phyloP scores from a whole-genome alignment of 176 grass and related monocot genomes.

The Oryza rufipogon region DNA sequence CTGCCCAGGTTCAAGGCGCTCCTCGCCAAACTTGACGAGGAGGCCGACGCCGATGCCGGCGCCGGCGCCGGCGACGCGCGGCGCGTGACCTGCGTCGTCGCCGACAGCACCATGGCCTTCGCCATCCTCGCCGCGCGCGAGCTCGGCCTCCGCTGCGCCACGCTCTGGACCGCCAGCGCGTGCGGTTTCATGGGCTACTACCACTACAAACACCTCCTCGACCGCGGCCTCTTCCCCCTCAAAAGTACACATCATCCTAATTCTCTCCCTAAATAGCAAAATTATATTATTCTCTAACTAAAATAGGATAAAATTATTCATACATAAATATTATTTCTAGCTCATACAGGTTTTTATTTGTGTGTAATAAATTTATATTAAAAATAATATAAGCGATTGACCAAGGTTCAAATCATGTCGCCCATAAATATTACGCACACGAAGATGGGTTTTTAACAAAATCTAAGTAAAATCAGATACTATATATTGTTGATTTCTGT shows the following conservation, averaged over 20 bases:
- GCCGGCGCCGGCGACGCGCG: background rate
- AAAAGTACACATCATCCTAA: background rate
- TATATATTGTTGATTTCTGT: too few species aligned
- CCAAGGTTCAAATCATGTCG: too few species aligned
- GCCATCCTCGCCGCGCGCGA: constrained; percentile 40
- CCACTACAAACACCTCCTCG: constrained; percentile 48
- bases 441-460: too few species aligned
- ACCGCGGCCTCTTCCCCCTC: constrained; percentile 50
- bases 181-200: constrained; percentile 49
- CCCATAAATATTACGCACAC: too few species aligned
- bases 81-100: constrained; percentile 39
- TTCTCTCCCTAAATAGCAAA: background rate
- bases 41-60: background rate
- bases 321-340: too few species aligned
- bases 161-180: constrained; percentile 48
- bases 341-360: too few species aligned
- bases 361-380: too few species aligned
- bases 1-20: constrained; percentile 45
- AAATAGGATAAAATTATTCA: too few species aligned
- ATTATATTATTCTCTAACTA: too few species aligned
- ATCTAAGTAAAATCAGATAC: too few species aligned
- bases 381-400: too few species aligned
- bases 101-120: constrained; percentile 54
- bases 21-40: constrained; percentile 13
- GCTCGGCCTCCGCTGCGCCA: constrained; percentile 44